Percentiles rank a stretch among this genome's conserved stretches.
Evolutionary conservation across 495 filamentous ascomycete genomes (phyloP).

Genomic region (Astrothelium macrocarpum): DNA sequence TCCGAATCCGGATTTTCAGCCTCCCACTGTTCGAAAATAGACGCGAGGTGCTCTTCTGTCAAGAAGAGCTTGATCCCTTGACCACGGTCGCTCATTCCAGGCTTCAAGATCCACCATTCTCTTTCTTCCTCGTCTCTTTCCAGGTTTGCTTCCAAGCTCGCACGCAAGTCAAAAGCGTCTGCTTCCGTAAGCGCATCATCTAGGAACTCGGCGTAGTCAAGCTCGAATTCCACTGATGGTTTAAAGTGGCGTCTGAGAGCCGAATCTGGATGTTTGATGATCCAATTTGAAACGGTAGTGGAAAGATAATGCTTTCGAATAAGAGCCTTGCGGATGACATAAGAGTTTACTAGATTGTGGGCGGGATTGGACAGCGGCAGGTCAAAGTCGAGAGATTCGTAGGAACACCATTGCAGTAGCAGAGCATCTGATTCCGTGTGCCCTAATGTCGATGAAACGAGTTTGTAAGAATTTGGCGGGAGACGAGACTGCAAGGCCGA

Average conservation of each 20-base stretch:
- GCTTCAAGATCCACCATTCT: constrained; percentile 98
- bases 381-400: constrained; percentile 79
- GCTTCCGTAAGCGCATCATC: constrained; percentile 86
- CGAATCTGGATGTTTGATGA: constrained; percentile 68
- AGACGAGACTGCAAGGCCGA: constrained; percentile 56
- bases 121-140: constrained; percentile 37
- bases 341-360: constrained; percentile 62
- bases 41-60: constrained; percentile 65
- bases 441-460: constrained; percentile 39
- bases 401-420: constrained; percentile 73
- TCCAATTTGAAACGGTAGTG: constrained; percentile 68
- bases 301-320: constrained; percentile 91
- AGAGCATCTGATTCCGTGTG: constrained; percentile 37
- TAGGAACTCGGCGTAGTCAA: constrained; percentile 94
- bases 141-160: constrained; percentile 59
- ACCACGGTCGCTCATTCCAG: constrained; percentile 91
- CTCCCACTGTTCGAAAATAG: constrained; percentile 86
- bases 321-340: constrained; percentile 92
- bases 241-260: constrained; percentile 59
- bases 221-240: constrained; percentile 69
- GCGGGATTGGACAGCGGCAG: constrained; percentile 51
- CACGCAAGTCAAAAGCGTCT: constrained; percentile 78
- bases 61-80: constrained; percentile 87
- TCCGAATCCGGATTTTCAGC: constrained; percentile 41
- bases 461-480: constrained; percentile 31